phyloP scores from a whole-genome alignment of 176 grass and related monocot species.

The Oryza rufipogon region DNA sequence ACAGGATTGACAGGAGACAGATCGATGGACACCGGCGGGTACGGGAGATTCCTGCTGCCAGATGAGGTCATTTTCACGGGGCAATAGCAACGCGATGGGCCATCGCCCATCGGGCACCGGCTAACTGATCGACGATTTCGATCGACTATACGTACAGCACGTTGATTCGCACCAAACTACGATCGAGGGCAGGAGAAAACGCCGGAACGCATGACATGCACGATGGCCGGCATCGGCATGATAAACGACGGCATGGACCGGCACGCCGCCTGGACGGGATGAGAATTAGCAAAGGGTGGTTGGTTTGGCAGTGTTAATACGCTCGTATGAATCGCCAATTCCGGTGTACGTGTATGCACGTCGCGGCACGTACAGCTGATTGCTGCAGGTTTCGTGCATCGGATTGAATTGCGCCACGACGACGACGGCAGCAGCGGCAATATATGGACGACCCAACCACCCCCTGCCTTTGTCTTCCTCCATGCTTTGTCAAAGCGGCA shows the following conservation, averaged over 20 bases:
- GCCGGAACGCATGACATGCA: too few relatives aligned
- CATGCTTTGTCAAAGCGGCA: constrained; percentile 12
- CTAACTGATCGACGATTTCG: neutral
- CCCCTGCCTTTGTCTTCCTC: constrained; percentile 15
- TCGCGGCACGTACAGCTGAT: neutral
- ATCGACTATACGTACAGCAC: neutral
- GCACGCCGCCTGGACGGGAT: neutral
- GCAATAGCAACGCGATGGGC: neutral
- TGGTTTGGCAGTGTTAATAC: neutral
- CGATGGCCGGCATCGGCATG: neutral
- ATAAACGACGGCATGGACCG: neutral
- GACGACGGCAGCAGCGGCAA: neutral
- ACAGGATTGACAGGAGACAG: neutral
- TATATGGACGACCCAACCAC: constrained; percentile 24
- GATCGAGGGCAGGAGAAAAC: neutral
- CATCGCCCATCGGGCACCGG: neutral
- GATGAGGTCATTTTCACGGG: neutral
- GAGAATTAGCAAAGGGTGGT: neutral
- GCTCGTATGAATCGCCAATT: neutral
- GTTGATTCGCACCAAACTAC: neutral
- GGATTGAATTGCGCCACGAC: neutral
- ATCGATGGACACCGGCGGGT: neutral
- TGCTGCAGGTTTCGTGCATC: neutral
- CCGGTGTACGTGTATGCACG: neutral
- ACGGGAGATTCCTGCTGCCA: constrained; percentile 3